These are phyloP conservation scores for Parmelia sp. DNA, from an alignment of 495 filamentous ascomycete genomes.

Conservation along the genomic window DNA sequence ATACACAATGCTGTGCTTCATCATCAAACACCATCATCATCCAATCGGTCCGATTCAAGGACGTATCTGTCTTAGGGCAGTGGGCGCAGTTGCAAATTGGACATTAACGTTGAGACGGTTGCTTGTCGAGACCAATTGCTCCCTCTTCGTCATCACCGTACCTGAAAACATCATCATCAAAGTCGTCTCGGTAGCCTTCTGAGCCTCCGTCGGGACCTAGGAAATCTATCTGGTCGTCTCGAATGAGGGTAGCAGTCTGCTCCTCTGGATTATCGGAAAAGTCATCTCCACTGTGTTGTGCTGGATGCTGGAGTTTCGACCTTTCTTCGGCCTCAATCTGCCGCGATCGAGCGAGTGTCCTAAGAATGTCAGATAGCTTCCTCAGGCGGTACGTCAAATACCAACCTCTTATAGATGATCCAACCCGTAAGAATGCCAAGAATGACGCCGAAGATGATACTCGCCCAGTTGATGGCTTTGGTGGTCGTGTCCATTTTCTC, in stretches of 20 bases:
- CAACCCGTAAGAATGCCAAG: constrained; percentile 72
- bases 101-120: constrained; percentile 23
- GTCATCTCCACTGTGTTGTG: constrained; percentile 29
- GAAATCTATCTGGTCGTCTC: constrained; percentile 46
- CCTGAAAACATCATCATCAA: constrained; percentile 45
- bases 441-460: constrained; percentile 63
- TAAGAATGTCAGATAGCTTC: constrained; percentile 22
- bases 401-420: constrained; percentile 71
- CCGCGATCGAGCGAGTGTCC: constrained; percentile 73
- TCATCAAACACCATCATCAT: not conserved
- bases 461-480: constrained; percentile 68
- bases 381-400: not conserved
- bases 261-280: constrained; percentile 44
- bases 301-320: constrained; percentile 39
- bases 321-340: constrained; percentile 81
- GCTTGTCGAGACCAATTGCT: constrained; percentile 44
- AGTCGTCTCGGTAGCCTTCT: constrained; percentile 47
- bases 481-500: constrained; percentile 49
- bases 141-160: constrained; percentile 39
- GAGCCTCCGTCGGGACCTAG: constrained; percentile 37
- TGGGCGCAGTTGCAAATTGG: not conserved
- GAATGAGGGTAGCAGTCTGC: constrained; percentile 39
- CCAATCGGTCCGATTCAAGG: not conserved
- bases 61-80: not conserved
- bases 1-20: not conserved